Percentiles rank a stretch among this genome's conserved stretches.
Evolutionary conservation across 2,329 filamentous ascomycete genomes (phyloP).

Genomic region (Bimuria novae-zelandiae): DNA sequence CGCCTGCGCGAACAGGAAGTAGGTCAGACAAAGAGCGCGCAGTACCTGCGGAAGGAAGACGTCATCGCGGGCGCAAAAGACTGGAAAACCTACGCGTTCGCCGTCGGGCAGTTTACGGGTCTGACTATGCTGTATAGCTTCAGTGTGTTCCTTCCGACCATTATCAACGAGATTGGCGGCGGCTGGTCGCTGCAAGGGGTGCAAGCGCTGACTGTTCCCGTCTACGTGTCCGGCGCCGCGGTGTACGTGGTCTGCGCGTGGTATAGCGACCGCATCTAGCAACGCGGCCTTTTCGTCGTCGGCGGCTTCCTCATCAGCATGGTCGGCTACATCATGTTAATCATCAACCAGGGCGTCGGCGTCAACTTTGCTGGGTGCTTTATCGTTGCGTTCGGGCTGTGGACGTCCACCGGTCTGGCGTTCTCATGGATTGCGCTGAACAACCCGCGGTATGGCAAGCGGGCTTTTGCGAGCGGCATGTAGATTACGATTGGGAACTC

Average conservation of each 20-base stretch:
- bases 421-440: conserved; percentile 22
- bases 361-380: conserved; percentile 19
- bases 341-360: conserved; percentile 6
- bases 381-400: conserved; percentile 22
- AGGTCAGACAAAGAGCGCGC: conserved; percentile 51
- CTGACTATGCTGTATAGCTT: conserved; percentile 33
- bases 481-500: conserved; percentile 37
- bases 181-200: conserved; percentile 29
- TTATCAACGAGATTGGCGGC: conserved; percentile 30
- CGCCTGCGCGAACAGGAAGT: conserved; percentile 45
- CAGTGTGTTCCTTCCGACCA: conserved; percentile 35
- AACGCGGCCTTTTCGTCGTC: conserved; percentile 33
- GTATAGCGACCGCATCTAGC: conserved; percentile 31
- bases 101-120: conserved; percentile 52
- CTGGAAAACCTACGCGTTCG: conserved; percentile 39
- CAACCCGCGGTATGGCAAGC: conserved; percentile 25
- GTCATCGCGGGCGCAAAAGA: conserved; percentile 54
- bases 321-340: conserved; percentile 54
- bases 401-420: conserved; percentile 14
- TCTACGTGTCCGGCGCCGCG: conserved; percentile 32
- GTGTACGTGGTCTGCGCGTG: conserved; percentile 32
- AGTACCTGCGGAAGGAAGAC: conserved; percentile 51
- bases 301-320: conserved; percentile 44
- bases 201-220: conserved; percentile 38
- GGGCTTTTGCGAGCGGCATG: conserved; percentile 17